Evolutionary conservation across 371 early-diverging fungal genomes (phyloP), one percentile per base, ranked within the genome.

Genomic region (Circinella umbellata): DNA sequence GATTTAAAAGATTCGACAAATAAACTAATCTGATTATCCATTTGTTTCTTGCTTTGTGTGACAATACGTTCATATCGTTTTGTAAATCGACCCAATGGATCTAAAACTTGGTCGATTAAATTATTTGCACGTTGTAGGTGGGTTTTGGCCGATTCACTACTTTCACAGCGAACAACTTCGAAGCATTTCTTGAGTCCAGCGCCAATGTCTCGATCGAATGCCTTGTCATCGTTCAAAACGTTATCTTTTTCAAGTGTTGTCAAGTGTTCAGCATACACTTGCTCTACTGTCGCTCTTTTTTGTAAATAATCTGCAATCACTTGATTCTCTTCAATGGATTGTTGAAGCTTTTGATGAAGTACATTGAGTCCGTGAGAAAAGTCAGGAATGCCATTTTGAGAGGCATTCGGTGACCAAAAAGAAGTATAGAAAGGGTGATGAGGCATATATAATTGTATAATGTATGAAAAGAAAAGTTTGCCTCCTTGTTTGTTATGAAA

Each of bases 151-250:
- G 89, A 81, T 14, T 84, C 84, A 34, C 76, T 64, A 69, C 91
- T 88, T 67, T 93, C 93, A 7, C 80, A 64, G 20, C 87, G 83
- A 18, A 93, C 81, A 1, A 88, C 86, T 67, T 89, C 87, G 67
- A 87, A 93, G n/a, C 90, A 90, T 60, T 83, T 85, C 69, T 87
- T 86, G 51, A 93, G 79, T 8, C 89, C 85, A 3, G 89, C 89
- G 4, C 92, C 91, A 35, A 90, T 86, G 78, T 91, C 91, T 47
- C 79, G 80, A 6, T 84, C 84, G 74, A 91, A 92, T 1, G 38
- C 69, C 18, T 53, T 63, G 55, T 46, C 47, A 47, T 34, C 42
- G 11, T 62, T 57, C 37, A 42, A 18, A 69, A 27, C 49, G 67
- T 51, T 8, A 15, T n/a, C 15, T 15, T 51, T 6, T 3, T 57